Evolutionary conservation across 2,329 filamentous ascomycete genomes (phyloP), one percentile per base, ranked within the genome.

Genomic region (Alternaria sp.): DNA sequence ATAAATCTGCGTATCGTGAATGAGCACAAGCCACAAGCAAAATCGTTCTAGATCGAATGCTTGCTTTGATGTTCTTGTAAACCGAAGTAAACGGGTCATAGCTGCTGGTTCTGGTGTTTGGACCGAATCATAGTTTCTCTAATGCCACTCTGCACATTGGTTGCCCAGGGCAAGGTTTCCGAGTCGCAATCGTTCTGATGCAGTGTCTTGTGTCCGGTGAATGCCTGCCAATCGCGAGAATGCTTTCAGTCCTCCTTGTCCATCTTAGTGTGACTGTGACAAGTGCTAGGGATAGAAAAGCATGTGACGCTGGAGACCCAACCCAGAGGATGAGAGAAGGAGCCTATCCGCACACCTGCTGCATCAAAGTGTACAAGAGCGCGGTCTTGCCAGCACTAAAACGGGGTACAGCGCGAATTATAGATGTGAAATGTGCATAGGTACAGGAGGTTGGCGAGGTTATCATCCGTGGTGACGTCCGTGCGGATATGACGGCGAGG

Each of bases 401-500:
- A 34, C 20, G 18, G 16, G 4, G 34, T 34, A 48, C 32, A 48
- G 20, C 30, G 30, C 46, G 20, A 22, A 18, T 26, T 28, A 14
- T 36, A 14, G 32, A 36, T n/a, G n/a, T 22, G 34, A 49, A 16
- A 22, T 36, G 16, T 36, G 32, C 46, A 24, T 34, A 48, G 46
- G 4, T 11, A 48, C 22, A 36, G 18, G 46, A 49, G 30, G 22
- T 49, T 49, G 32, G 46, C 46, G 34, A 42, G 39, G 7, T 7
- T 3, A 48, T 34, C 20, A 36, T 7, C 20, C 20, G 16, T 26
- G 7, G 30, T 9, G 16, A 36, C 32, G 46, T 38, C 46, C 32
- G 46, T 49, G 46, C 46, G 46, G 30, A 24, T 11, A 49, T 26
- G 36, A 38, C 46, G 14, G 32, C 30, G 46, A 49, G 46, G 46